Percentiles rank a stretch among this genome's conserved stretches.
Conservation (phyloP, 2,329 filamentous ascomycete species). For the Thielaviopsis musarum region DNA sequence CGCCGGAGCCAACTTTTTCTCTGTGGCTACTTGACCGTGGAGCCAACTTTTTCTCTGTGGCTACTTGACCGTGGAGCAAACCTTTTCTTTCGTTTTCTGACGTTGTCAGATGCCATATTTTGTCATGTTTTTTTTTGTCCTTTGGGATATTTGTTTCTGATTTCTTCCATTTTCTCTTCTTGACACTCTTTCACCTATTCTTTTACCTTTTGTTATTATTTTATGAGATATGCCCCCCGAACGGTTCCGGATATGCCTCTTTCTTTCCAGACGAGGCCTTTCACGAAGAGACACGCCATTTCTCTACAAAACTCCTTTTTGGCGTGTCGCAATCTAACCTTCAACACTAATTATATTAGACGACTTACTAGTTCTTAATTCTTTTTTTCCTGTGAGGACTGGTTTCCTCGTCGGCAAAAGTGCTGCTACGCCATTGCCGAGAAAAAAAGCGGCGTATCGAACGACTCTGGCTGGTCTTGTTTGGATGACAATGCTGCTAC, state of each 20-base stretch:
- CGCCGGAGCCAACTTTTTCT: too few relatives aligned
- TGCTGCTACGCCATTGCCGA: conserved; percentile 31
- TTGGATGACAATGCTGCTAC: conserved; percentile 33
- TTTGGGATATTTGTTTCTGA: conserved; percentile 6
- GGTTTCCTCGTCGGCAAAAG: conserved; percentile 25
- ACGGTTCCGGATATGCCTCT: conserved; percentile 2
- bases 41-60: conserved; percentile 6
- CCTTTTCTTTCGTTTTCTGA: neutral
- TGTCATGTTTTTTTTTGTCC: conserved; percentile 6
- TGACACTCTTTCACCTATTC: neutral
- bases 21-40: too few relatives aligned
- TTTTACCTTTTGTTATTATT: neutral
- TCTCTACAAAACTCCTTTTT: neutral
- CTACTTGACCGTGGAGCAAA: conserved; percentile 1
- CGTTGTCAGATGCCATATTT: neutral
- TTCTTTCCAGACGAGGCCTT: conserved; percentile 6
- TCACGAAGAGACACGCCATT: neutral
- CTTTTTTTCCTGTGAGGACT: conserved; percentile 2
- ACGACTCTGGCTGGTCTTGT: neutral
- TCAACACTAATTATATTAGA: neutral
- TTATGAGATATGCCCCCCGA: conserved; percentile 7
- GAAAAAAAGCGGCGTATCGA: conserved; percentile 24
- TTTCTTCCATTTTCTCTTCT: conserved; percentile 5
- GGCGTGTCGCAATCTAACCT: neutral
- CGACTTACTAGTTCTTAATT: neutral